Evolutionary conservation across 176 grass and related monocot genomes (phyloP).

Genomic region (Juncus effusus): DNA sequence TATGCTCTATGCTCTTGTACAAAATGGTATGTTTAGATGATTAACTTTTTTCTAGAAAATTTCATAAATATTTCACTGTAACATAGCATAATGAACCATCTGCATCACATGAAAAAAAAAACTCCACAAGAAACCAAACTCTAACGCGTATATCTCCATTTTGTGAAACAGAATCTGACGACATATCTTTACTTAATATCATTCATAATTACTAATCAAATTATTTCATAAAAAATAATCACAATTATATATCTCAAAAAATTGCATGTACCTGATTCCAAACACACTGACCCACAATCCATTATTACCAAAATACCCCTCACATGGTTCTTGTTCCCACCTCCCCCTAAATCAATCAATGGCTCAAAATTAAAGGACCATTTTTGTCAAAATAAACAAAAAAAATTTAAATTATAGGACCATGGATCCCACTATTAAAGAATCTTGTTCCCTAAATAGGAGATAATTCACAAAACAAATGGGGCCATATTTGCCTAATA

Average conservation of each 20-base stretch:
- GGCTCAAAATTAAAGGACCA: background rate
- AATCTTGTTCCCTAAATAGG: constrained; percentile 9
- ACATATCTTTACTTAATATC: too few species aligned
- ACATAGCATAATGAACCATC: too few species aligned
- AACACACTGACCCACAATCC: constrained; percentile 11
- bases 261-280: constrained; percentile 7
- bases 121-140: too few species aligned
- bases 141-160: too few species aligned
- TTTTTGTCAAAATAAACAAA: background rate
- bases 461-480: constrained; percentile 20
- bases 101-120: too few species aligned
- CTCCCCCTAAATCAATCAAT: constrained; percentile 24
- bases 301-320: constrained; percentile 23
- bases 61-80: too few species aligned
- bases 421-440: constrained; percentile 2
- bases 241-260: background rate
- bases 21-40: too few species aligned
- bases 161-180: too few species aligned
- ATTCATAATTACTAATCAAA: too few species aligned
- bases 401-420: background rate
- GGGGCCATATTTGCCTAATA: constrained; percentile 20
- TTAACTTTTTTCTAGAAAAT: too few species aligned
- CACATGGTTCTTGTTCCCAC: constrained; percentile 19
- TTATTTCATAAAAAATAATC: too few species aligned
- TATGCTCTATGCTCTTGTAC: too few species aligned